These are phyloP conservation scores for Pleurotus tuber-regium DNA, from an alignment of 768 basidiomycete genomes.

Conservation along the genomic window DNA sequence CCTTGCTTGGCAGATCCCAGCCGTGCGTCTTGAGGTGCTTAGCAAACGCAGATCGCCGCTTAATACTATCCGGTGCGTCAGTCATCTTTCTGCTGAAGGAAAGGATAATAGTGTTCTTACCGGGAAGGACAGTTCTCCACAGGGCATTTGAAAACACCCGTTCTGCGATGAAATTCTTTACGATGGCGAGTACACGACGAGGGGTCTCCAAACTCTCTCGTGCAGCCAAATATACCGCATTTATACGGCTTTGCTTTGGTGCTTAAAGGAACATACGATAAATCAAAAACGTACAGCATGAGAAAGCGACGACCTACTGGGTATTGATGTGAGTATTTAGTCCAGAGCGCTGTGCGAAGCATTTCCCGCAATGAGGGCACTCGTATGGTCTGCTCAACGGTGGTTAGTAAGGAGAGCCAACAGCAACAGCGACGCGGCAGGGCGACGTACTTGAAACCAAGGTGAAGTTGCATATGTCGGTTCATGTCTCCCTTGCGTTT, in stretches of 20 bases:
- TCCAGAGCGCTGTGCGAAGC: slow-evolving; percentile 58
- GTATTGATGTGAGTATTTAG: slow-evolving; percentile 63
- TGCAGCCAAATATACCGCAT: slow-evolving; percentile 48
- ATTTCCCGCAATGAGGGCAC: slow-evolving; percentile 51
- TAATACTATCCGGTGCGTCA: slow-evolving; percentile 45
- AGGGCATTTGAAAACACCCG: slow-evolving; percentile 45
- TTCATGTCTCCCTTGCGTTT: slow-evolving; percentile 56
- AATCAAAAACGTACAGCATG: neutral
- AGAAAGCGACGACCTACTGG: slow-evolving; percentile 47
- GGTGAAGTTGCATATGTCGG: slow-evolving; percentile 53
- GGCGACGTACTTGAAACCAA: slow-evolving; percentile 45
- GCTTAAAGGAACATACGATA: slow-evolving; percentile 27
- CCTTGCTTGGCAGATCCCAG: slow-evolving; percentile 25
- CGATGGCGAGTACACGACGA: slow-evolving; percentile 67
- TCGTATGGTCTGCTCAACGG: slow-evolving; percentile 41
- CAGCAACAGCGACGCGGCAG: neutral
- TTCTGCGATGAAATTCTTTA: slow-evolving; percentile 51
- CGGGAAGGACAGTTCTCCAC: slow-evolving; percentile 42
- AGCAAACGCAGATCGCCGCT: slow-evolving; percentile 58
- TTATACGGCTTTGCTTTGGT: slow-evolving; percentile 48
- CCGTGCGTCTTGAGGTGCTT: slow-evolving; percentile 54
- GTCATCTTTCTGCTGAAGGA: slow-evolving; percentile 1
- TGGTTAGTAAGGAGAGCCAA: no score
- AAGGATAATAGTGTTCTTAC: slow-evolving; percentile 27
- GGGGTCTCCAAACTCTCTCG: slow-evolving; percentile 59